Conservation (phyloP, 2,329 filamentous ascomycete genomes). For the Immersiporthe knoxdaviesiana region DNA sequence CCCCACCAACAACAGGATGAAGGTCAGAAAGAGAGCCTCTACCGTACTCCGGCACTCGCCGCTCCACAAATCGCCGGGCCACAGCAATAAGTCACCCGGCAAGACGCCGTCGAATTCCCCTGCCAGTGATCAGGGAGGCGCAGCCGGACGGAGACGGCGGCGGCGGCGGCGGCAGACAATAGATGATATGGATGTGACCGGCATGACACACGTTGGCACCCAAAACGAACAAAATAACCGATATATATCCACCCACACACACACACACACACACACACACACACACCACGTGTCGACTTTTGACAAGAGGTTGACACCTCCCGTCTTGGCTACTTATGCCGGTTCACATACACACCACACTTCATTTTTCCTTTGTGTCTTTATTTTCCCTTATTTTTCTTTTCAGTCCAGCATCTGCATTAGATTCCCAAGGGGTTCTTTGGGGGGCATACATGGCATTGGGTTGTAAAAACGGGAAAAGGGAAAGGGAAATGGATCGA, state of each 20-base stretch:
- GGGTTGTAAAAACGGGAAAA: neutral
- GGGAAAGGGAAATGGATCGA: neutral
- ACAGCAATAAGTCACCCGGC: neutral
- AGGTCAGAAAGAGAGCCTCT: slow-evolving; percentile 20
- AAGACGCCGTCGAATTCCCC: slow-evolving; percentile 19
- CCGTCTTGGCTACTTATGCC: slow-evolving; percentile 1
- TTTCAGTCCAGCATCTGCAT: slow-evolving; percentile 10
- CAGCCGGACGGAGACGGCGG: neutral
- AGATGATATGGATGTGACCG: neutral
- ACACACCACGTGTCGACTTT: neutral
- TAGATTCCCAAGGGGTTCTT: slow-evolving; percentile 5
- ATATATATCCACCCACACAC: slow-evolving; percentile 1
- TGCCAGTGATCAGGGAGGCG: neutral
- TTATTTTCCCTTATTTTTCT: neutral
- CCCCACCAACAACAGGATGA: slow-evolving; percentile 24
- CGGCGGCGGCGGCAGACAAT: neutral
- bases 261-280: too few relatives aligned
- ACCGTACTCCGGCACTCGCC: neutral
- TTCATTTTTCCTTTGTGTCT: too few relatives aligned
- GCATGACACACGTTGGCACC: neutral
- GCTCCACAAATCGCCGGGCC: neutral
- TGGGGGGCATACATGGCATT: neutral
- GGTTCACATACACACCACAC: neutral
- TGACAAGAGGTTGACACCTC: neutral
- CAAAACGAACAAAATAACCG: neutral